Conservation (phyloP, 305 asterid genomes). For the Andrographis paniculata region DNA sequence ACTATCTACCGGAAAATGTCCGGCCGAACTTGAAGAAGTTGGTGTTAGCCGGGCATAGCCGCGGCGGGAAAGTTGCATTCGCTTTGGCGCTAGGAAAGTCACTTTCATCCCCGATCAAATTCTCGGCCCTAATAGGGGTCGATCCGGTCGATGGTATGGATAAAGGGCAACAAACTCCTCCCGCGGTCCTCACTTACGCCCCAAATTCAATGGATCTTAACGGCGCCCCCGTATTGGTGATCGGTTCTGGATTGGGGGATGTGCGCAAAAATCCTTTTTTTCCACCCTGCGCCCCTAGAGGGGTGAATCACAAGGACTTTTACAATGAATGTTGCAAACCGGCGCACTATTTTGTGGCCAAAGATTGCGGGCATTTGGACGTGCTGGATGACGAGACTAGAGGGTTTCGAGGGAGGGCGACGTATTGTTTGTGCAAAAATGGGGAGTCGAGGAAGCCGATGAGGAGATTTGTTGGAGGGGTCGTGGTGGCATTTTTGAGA, state of each 20-base stretch:
- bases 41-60: constrained; percentile 75
- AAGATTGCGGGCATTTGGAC: constrained; percentile 81
- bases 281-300: constrained; percentile 82
- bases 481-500: constrained; percentile 59
- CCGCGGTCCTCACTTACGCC: constrained; percentile 57
- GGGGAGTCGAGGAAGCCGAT: constrained; percentile 63
- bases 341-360: constrained; percentile 59
- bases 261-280: constrained; percentile 48
- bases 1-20: constrained; percentile 47
- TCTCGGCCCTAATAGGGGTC: constrained; percentile 72
- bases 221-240: constrained; percentile 39
- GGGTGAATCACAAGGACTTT: constrained; percentile 76
- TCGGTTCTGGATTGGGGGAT: constrained; percentile 83
- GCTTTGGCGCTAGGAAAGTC: constrained; percentile 41
- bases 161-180: constrained; percentile 62
- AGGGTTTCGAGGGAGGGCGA: constrained; percentile 60
- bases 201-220: constrained; percentile 27
- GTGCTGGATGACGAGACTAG: constrained; percentile 73
- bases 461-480: constrained; percentile 80
- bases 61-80: constrained; percentile 87
- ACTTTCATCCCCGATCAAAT: constrained; percentile 23
- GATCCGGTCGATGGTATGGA: constrained; percentile 89
- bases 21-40: constrained; percentile 46
- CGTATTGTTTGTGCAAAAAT: constrained; percentile 69
- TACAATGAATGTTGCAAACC: constrained; percentile 56